Percentiles rank a stretch among this genome's conserved stretches.
phyloP scores from a whole-genome alignment of 2,329 filamentous ascomycete genomes.

The Pestalotiopsis sp. region DNA sequence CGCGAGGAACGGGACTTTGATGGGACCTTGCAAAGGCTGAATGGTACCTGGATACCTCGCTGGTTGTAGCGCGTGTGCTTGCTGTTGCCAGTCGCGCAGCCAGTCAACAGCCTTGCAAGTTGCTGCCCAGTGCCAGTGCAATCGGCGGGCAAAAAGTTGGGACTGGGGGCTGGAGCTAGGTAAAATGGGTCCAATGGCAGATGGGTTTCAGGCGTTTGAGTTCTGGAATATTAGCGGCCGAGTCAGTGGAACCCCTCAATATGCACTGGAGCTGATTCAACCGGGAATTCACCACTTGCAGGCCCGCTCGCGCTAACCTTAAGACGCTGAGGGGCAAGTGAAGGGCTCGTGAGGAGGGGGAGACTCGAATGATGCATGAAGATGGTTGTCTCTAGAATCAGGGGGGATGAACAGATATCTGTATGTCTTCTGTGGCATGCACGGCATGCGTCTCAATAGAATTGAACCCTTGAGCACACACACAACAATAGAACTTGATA shows the following conservation, averaged over 20 bases:
- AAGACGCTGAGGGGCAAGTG: background rate
- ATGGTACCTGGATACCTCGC: too few species aligned
- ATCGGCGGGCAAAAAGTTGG: background rate
- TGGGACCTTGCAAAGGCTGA: conserved; percentile 1
- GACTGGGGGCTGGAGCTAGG: background rate
- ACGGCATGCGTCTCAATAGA: background rate
- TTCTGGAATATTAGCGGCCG: conserved; percentile 5
- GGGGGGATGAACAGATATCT: background rate
- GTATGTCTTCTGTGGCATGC: background rate
- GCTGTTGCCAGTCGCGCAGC: background rate
- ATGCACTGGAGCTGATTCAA: background rate
- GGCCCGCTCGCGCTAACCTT: background rate
- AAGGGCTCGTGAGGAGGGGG: background rate
- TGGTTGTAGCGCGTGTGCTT: background rate
- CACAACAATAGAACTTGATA: background rate
- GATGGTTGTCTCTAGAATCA: background rate
- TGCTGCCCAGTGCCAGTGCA: background rate
- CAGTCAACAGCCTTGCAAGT: background rate
- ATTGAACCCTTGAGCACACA: background rate
- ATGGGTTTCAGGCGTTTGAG: background rate
- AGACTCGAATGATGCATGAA: too few species aligned
- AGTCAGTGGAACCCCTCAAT: background rate
- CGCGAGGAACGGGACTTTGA: background rate
- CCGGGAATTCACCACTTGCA: background rate
- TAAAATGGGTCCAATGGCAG: background rate